Evolutionary conservation across 306 rosid genomes (phyloP).

Genomic region (Trifolium dubium): DNA sequence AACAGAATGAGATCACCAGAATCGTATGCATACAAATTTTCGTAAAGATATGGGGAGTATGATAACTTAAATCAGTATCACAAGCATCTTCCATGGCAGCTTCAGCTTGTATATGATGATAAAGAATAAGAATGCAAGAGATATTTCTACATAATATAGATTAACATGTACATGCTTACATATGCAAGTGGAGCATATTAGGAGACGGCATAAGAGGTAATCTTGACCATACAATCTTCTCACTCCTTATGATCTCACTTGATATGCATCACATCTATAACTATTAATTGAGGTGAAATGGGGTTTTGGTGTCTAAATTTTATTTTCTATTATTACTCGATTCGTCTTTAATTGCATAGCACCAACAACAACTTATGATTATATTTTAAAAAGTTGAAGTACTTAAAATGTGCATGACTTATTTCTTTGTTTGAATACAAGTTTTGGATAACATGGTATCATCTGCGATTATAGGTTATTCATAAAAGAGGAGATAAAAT

Average conservation of each 20-base stretch:
- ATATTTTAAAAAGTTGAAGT: background rate
- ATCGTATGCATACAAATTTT: background rate
- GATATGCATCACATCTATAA: too few relatives aligned
- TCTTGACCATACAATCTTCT: too few relatives aligned
- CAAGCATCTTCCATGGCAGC: constrained; percentile 2
- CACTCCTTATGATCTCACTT: too few relatives aligned
- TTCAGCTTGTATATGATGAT: background rate
- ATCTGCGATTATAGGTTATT: background rate
- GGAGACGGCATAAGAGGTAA: too few relatives aligned
- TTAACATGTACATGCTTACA: too few relatives aligned
- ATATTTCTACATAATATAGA: too few relatives aligned
- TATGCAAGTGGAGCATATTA: too few relatives aligned
- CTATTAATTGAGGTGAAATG: background rate
- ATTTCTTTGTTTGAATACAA: background rate
- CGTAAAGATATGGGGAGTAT: background rate
- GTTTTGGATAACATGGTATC: background rate
- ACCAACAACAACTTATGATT: background rate
- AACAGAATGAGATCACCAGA: constrained; percentile 2
- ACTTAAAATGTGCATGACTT: background rate
- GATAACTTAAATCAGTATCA: constrained; percentile 14
- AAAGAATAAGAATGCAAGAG: too few relatives aligned
- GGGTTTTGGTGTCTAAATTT: background rate
- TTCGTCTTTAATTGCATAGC: background rate
- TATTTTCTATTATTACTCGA: background rate
- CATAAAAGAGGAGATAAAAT: background rate